Percentiles rank a stretch among this genome's conserved stretches.
phyloP scores from a whole-genome alignment of 2,329 filamentous ascomycete genomes.

The Diaporthe aspalathi region DNA sequence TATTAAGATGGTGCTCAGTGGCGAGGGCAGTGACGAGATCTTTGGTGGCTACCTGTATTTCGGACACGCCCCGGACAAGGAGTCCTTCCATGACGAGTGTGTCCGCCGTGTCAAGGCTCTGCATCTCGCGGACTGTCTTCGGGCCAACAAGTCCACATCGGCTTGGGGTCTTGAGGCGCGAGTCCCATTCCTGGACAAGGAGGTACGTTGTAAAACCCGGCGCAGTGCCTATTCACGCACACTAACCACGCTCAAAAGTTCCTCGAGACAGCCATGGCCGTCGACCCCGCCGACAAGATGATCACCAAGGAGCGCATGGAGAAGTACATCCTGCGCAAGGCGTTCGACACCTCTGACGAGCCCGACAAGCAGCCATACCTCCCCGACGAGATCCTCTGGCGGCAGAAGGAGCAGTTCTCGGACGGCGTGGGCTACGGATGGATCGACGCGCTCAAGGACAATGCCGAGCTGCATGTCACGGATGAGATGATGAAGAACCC shows the following conservation, averaged over 20 bases:
- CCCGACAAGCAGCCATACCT: slow-evolving; percentile 86
- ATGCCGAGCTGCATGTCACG: slow-evolving; percentile 87
- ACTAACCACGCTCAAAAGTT: slow-evolving; percentile 71
- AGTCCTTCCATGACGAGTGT: slow-evolving; percentile 95
- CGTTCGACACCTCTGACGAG: slow-evolving; percentile 93
- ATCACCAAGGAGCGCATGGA: slow-evolving; percentile 90
- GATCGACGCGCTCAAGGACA: slow-evolving; percentile 98
- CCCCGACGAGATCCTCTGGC: slow-evolving; percentile 95
- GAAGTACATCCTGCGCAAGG: slow-evolving; percentile 98
- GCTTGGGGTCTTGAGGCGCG: slow-evolving; percentile 98
- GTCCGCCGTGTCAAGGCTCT: slow-evolving; percentile 96
- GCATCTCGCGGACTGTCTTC: slow-evolving; percentile 93
- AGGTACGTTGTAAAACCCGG: slow-evolving; percentile 59
- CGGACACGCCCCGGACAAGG: slow-evolving; percentile 90
- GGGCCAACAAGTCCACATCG: slow-evolving; percentile 98
- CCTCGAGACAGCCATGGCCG: slow-evolving; percentile 91
- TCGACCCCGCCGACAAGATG: slow-evolving; percentile 96
- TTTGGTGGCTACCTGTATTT: slow-evolving; percentile 99
- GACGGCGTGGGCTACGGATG: slow-evolving; percentile 99
- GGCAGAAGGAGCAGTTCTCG: slow-evolving; percentile 99
- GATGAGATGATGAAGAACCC: slow-evolving; percentile 99
- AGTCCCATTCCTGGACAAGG: slow-evolving; percentile 97
- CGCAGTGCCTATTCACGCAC: neutral
- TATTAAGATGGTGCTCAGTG: slow-evolving; percentile 98
- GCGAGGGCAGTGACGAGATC: slow-evolving; percentile 97